Conservation (phyloP, 805 yeast species). For the Cyberlindnera mrakii region DNA sequence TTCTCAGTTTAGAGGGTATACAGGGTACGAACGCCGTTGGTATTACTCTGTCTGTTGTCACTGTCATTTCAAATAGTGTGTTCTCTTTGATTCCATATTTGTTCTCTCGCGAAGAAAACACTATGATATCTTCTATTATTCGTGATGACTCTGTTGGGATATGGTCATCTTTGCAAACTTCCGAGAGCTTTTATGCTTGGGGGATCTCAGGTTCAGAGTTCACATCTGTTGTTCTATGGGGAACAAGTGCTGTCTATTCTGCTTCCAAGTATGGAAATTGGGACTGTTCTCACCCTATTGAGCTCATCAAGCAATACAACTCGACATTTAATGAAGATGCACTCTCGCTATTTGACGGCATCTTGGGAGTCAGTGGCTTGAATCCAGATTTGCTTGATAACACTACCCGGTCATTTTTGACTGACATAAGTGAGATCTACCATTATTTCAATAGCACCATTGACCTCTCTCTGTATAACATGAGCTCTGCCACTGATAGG, state of each 20-base stretch:
- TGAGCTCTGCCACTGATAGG: background rate
- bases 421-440: too few species aligned
- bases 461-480: background rate
- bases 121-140: slow-evolving; percentile 7
- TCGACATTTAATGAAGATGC: slow-evolving; percentile 1
- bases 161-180: background rate
- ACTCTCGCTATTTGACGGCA: background rate
- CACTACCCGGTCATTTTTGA: too few species aligned
- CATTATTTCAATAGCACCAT: too few species aligned
- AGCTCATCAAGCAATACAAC: slow-evolving; percentile 23
- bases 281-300: slow-evolving; percentile 22
- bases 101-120: slow-evolving; percentile 3
- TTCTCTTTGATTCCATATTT: slow-evolving; percentile 6
- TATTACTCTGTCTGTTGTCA: slow-evolving; percentile 5
- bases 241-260: slow-evolving; percentile 20
- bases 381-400: too few species aligned
- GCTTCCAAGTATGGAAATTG: slow-evolving; percentile 23
- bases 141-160: background rate
- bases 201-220: slow-evolving; percentile 15
- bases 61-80: slow-evolving; percentile 5
- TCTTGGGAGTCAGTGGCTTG: background rate
- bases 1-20: background rate
- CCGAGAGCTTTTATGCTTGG: slow-evolving; percentile 3
- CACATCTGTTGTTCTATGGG: slow-evolving; percentile 17
- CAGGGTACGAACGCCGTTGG: slow-evolving; percentile 2